Evolutionary conservation across 495 filamentous ascomycete genomes (phyloP).

Genomic region (Penicillium cataractarum): DNA sequence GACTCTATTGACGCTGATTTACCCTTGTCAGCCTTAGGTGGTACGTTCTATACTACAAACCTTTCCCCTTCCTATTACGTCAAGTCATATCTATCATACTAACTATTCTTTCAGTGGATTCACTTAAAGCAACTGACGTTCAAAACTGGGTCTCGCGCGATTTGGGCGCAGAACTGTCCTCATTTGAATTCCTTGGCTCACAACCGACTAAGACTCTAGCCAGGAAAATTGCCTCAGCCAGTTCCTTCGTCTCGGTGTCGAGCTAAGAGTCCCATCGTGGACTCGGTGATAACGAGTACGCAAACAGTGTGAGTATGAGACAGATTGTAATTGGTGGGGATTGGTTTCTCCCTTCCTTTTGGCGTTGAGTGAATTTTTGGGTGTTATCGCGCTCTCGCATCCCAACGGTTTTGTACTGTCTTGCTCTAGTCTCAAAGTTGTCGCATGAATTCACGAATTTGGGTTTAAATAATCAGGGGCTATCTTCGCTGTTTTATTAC

Average conservation of each 20-base stretch:
- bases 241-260: slow-evolving; percentile 26
- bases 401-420: not conserved
- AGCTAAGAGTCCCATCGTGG: slow-evolving; percentile 11
- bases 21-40: slow-evolving; percentile 31
- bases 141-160: slow-evolving; percentile 42
- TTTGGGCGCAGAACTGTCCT: slow-evolving; percentile 30
- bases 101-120: slow-evolving; percentile 37
- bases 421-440: slow-evolving; percentile 6
- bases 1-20: slow-evolving; percentile 31
- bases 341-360: not conserved
- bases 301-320: not conserved
- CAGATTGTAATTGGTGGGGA: not conserved
- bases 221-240: slow-evolving; percentile 26
- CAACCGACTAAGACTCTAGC: slow-evolving; percentile 27
- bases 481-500: slow-evolving; percentile 4
- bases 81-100: not conserved
- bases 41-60: slow-evolving; percentile 12
- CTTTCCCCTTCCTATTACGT: not conserved
- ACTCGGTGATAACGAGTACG: not conserved
- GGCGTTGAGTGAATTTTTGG: not conserved
- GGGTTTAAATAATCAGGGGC: not conserved
- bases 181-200: slow-evolving; percentile 34
- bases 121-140: slow-evolving; percentile 42
- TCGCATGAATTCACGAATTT: slow-evolving; percentile 5
- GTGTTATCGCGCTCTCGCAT: not conserved